phyloP scores from a whole-genome alignment of 2,329 filamentous ascomycete species.

The Dactylellina parvicollis region DNA sequence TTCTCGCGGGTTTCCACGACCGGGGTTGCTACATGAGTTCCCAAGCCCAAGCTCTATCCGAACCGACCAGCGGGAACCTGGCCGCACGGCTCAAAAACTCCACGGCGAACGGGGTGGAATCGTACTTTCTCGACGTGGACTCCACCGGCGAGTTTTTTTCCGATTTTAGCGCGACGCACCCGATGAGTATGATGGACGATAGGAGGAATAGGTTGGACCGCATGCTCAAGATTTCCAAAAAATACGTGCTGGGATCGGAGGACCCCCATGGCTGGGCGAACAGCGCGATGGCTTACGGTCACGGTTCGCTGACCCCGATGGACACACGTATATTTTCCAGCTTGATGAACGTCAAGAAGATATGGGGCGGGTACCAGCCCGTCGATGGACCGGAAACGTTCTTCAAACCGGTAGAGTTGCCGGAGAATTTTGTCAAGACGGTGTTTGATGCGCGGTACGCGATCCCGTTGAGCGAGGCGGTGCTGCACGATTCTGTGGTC shows the following conservation, averaged over 20 bases:
- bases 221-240: constrained; percentile 12
- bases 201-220: constrained; percentile 19
- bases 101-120: constrained; percentile 2
- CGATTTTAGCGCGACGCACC: constrained; percentile 5
- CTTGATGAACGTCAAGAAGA: not conserved
- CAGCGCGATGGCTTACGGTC: constrained; percentile 10
- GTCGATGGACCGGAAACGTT: not conserved
- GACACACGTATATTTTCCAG: not conserved
- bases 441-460: constrained; percentile 20
- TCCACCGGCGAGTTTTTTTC: constrained; percentile 19
- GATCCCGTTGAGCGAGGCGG: constrained; percentile 11
- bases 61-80: constrained; percentile 5
- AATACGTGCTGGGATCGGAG: constrained; percentile 23
- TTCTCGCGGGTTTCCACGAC: constrained; percentile 3
- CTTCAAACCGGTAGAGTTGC: constrained; percentile 15
- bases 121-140: constrained; percentile 35
- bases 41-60: constrained; percentile 17
- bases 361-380: constrained; percentile 16
- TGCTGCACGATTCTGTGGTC: constrained; percentile 20
- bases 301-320: not conserved
- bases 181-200: constrained; percentile 14
- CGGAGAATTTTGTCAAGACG: constrained; percentile 16
- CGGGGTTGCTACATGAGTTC: constrained; percentile 33
- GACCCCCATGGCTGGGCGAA: constrained; percentile 28
- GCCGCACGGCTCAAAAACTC: constrained; percentile 5